Conservation (phyloP, 75 land plant genomes). For the Sequoiadendron giganteum region DNA sequence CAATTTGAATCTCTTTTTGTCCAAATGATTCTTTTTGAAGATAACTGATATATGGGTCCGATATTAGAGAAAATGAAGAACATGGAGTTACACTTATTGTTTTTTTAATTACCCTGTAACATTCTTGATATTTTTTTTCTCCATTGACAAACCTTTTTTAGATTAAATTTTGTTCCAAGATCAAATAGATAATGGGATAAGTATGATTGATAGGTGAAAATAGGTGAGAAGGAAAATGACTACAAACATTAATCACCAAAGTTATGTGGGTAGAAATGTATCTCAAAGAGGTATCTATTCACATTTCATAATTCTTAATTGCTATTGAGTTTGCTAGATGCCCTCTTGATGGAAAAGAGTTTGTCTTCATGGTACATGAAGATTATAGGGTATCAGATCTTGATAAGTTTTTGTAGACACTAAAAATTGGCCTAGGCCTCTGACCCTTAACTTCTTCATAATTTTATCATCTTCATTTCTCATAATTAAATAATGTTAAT, state of each 20-base stretch:
- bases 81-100: not conserved
- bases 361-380: too few species aligned
- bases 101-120: not conserved
- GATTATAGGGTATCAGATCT: too few species aligned
- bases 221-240: not conserved
- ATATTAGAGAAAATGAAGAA: not conserved
- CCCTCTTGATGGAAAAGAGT: too few species aligned
- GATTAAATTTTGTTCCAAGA: not conserved
- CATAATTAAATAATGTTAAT: too few species aligned
- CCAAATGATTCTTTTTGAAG: not conserved
- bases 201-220: not conserved
- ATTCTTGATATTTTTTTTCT: not conserved
- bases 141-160: not conserved
- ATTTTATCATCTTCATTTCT: too few species aligned
- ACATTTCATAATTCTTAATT: too few species aligned
- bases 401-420: not conserved
- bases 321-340: too few species aligned
- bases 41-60: not conserved
- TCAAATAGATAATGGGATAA: not conserved
- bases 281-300: too few species aligned
- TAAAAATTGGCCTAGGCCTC: too few species aligned
- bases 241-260: not conserved
- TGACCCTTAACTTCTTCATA: too few species aligned
- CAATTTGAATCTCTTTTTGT: not conserved
- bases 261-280: not conserved